Conservation (phyloP, 192 early-diverging fungal species). For the Podila epigama region DNA sequence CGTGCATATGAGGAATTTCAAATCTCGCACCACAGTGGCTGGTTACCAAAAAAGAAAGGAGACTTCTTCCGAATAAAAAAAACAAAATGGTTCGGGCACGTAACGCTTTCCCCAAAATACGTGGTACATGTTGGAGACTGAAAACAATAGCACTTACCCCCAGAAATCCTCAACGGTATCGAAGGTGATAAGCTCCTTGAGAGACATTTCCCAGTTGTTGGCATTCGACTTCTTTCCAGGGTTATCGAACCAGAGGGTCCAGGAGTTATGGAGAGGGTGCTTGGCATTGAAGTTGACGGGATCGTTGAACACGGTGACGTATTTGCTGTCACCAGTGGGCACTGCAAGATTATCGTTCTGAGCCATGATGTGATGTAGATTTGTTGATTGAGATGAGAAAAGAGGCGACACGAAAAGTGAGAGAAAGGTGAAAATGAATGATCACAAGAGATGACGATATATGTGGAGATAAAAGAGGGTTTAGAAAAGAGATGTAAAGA, state of each 20-base stretch:
- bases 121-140: not conserved
- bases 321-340: conserved; percentile 41
- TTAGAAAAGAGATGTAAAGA: not conserved
- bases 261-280: conserved; percentile 86
- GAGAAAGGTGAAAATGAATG: not conserved
- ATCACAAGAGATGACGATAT: not conserved
- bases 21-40: no score
- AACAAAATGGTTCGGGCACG: not conserved
- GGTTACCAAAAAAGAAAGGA: not conserved
- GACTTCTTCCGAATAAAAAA: not conserved
- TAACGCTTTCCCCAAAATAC: no score
- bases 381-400: not conserved
- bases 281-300: conserved; percentile 71
- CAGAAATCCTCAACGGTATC: conserved; percentile 96
- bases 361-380: conserved; percentile 45
- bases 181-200: conserved; percentile 92
- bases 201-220: conserved; percentile 80
- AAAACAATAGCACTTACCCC: conserved; percentile 69
- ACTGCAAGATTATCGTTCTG: conserved; percentile 46
- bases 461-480: not conserved
- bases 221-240: conserved; percentile 79
- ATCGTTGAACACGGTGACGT: conserved; percentile 52
- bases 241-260: conserved; percentile 97
- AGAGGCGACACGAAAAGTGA: no score
- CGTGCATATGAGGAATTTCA: not conserved